A percentile compares a stretch with the other conserved stretches of the same genome.
Conservation (phyloP, 75 land plant genomes). For the Sequoia sempervirens region DNA sequence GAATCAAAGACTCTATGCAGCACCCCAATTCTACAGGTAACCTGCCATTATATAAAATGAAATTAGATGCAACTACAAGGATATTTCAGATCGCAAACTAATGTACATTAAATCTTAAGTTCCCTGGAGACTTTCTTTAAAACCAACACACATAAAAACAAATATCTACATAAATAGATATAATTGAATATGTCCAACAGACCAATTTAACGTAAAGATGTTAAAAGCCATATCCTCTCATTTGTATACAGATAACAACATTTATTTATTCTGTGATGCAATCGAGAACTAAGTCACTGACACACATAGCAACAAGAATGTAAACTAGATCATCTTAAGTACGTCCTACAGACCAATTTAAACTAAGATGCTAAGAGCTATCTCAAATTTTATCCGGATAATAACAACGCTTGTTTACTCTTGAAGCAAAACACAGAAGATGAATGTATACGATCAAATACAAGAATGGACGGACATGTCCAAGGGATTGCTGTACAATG, state of each 20-base stretch:
- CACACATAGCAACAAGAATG: too few species aligned
- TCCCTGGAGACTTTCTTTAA: not conserved
- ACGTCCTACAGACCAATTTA: too few species aligned
- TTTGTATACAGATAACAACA: not conserved
- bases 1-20: constrained; percentile 35
- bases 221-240: not conserved
- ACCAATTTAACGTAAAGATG: not conserved
- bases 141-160: not conserved
- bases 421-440: not conserved
- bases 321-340: too few species aligned
- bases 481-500: not conserved
- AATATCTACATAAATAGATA: not conserved
- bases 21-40: constrained; percentile 39
- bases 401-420: not conserved
- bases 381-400: too few species aligned
- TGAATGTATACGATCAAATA: not conserved
- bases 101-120: not conserved
- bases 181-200: not conserved
- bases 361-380: too few species aligned
- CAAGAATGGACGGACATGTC: not conserved
- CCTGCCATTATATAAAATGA: constrained; percentile 15
- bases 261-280: not conserved
- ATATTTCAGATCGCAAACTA: not conserved
- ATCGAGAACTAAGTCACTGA: too few species aligned
- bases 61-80: not conserved